Percentiles rank a stretch among this genome's conserved stretches.
phyloP scores from a whole-genome alignment of 2,329 filamentous ascomycete genomes.

The Aspergillus thermomutatus region DNA sequence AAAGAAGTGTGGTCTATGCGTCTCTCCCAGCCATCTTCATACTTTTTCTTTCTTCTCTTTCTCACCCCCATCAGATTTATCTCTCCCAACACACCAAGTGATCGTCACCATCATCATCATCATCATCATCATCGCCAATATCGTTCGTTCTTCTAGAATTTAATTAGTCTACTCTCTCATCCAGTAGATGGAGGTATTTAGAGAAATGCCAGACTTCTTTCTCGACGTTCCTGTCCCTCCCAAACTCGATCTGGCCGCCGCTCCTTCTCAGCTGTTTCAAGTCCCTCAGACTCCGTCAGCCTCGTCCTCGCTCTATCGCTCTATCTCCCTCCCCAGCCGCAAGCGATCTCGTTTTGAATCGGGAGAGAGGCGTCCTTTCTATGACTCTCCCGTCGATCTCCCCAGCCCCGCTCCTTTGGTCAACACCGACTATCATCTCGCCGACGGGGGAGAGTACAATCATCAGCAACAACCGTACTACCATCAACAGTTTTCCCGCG shows the following conservation, averaged over 20 bases:
- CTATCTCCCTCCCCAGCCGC: conserved; percentile 29
- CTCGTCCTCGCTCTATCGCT: conserved; percentile 36
- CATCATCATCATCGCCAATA: neutral
- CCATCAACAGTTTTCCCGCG: conserved; percentile 3
- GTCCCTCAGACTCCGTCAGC: conserved; percentile 34
- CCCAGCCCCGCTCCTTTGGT: conserved; percentile 36
- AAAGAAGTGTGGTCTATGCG: neutral
- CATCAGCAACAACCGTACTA: conserved; percentile 14
- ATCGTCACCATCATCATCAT: neutral
- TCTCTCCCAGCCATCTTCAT: conserved; percentile 2
- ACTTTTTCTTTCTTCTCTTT: conserved; percentile 1
- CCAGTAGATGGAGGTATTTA: neutral
- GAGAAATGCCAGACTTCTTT: conserved; percentile 32
- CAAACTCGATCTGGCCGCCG: conserved; percentile 37
- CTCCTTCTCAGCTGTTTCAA: conserved; percentile 37
- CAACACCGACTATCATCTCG: conserved; percentile 38
- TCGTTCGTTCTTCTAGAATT: neutral
- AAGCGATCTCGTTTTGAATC: conserved; percentile 31
- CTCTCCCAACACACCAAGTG: neutral
- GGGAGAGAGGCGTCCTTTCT: conserved; percentile 19
- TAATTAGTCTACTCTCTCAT: neutral
- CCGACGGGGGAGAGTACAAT: conserved; percentile 19
- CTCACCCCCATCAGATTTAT: neutral
- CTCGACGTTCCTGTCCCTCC: conserved; percentile 35
- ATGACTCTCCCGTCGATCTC: conserved; percentile 22